Evolutionary conservation across 2,329 filamentous ascomycete species (phyloP).

Genomic region (Sarocladium oryzae): DNA sequence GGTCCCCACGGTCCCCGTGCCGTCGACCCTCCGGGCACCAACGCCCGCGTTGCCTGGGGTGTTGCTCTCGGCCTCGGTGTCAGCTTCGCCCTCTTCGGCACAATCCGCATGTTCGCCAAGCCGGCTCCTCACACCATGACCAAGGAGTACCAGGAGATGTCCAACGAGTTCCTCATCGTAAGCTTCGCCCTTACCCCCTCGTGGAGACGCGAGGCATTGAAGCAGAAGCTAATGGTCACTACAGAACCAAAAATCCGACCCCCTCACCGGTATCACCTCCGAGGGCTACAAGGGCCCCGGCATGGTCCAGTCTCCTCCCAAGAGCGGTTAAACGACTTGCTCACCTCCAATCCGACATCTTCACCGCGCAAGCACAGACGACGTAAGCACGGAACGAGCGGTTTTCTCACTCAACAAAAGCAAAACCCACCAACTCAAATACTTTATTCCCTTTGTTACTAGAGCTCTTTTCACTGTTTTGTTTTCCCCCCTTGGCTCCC

Average conservation of each 20-base stretch:
- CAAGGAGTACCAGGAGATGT: slow-evolving; percentile 93
- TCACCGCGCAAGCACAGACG: slow-evolving; percentile 10
- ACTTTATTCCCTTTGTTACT: slow-evolving; percentile 13
- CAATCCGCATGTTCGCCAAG: slow-evolving; percentile 65
- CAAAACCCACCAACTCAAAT: neutral
- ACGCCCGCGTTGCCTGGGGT: slow-evolving; percentile 69
- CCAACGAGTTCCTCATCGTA: slow-evolving; percentile 92
- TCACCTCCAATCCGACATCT: slow-evolving; percentile 10
- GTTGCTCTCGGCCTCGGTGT: slow-evolving; percentile 60
- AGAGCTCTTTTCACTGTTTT: slow-evolving; percentile 8
- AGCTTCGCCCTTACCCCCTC: slow-evolving; percentile 21
- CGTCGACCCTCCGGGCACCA: slow-evolving; percentile 74
- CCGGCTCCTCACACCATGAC: slow-evolving; percentile 80
- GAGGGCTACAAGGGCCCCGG: slow-evolving; percentile 73
- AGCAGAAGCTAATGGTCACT: slow-evolving; percentile 3
- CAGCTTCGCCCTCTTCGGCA: slow-evolving; percentile 65
- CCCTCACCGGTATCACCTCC: slow-evolving; percentile 76
- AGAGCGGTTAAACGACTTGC: slow-evolving; percentile 35
- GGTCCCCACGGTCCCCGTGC: slow-evolving; percentile 92
- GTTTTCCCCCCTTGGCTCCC: neutral
- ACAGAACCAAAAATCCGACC: slow-evolving; percentile 78
- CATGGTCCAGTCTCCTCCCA: slow-evolving; percentile 64
- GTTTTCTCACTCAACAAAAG: neutral
- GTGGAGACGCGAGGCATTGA: slow-evolving; percentile 1
- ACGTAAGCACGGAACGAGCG: neutral